Evolutionary conservation across 2,329 filamentous ascomycete genomes (phyloP).

Genomic region (Cyclaneusma minus): DNA sequence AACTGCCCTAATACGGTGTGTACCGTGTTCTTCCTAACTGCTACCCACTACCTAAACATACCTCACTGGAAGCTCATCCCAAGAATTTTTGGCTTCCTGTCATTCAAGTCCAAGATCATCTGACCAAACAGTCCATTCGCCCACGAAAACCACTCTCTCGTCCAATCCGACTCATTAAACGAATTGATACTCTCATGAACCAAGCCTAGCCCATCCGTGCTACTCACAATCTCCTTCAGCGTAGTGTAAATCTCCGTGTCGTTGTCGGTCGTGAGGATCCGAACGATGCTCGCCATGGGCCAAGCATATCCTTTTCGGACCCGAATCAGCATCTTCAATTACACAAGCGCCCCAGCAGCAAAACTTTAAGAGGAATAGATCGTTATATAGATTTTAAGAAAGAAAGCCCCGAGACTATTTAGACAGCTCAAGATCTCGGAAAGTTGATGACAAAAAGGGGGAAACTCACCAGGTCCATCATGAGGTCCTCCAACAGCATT

Average conservation of each 20-base stretch:
- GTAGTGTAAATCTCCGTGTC: slow-evolving; percentile 17
- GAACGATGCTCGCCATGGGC: slow-evolving; percentile 40
- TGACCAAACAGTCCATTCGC: slow-evolving; percentile 80
- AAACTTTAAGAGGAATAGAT: too few relatives aligned
- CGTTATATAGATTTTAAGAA: too few relatives aligned
- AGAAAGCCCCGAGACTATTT: too few relatives aligned
- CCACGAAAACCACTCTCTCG: slow-evolving; percentile 57
- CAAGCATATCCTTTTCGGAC: slow-evolving; percentile 22
- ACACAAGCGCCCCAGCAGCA: too few relatives aligned
- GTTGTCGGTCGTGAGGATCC: slow-evolving; percentile 29
- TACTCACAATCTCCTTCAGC: slow-evolving; percentile 13
- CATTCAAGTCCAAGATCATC: slow-evolving; percentile 60
- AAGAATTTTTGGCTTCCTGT: slow-evolving; percentile 54
- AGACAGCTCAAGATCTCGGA: too few relatives aligned
- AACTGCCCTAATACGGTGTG: too few relatives aligned
- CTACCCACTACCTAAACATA: too few relatives aligned
- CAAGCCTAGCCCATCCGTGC: slow-evolving; percentile 21
- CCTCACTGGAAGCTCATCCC: slow-evolving; percentile 29
- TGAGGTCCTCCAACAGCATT: slow-evolving; percentile 56
- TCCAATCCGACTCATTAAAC: slow-evolving; percentile 24
- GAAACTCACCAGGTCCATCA: slow-evolving; percentile 43
- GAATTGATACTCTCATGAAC: slow-evolving; percentile 32
- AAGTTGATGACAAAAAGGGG: too few relatives aligned
- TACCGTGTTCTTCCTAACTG: too few relatives aligned
- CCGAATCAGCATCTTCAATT: too few relatives aligned